Evolutionary conservation across 2,329 filamentous ascomycete genomes (phyloP), one percentile per base, ranked within the genome.

Genomic region (Neophaeococcomyces aloes): DNA sequence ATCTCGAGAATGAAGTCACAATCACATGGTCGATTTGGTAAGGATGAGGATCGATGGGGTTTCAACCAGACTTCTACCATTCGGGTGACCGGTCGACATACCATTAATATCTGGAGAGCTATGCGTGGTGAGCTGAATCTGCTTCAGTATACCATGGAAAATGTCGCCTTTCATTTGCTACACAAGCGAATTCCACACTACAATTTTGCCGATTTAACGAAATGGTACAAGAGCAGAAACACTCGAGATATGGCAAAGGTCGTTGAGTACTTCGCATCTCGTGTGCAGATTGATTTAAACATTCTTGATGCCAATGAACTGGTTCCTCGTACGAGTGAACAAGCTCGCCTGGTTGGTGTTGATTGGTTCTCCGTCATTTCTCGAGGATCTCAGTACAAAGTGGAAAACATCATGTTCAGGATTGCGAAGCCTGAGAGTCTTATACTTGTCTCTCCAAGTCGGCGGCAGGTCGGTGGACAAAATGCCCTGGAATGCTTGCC

Each of bases 351-450:
- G 8, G 72, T 98, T 2, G 91, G 91, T 0, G 83, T 96, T 1
- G 91, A 98, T 63, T 98, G 98, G 66, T 94, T 89, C 61, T 94
- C 88, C 0, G 91, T 98, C 43, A 91, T 95, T 57, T 89, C 85
- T 4, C 77, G 91, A 43, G 91, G 91, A 13, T 96, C 88, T 0
- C 91, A 98, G 59, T 96, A 93, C 74, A 98, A 98, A 61, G 91
- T 98, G 31, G 91, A 98, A 64, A 95, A 89, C 1, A 80, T 95
- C 55, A 96, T 98, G 91, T 95, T 96, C 57, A 79, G 91, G 33
- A 95, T 98, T 54, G 89, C 91, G 33, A 98, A 98, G 60, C 88
- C 91, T 0, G 91, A 98, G 61, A 94, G 91, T 55, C 93, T 91
- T 56, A 70, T 96, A 6, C 72, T 98, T 1, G 76, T 94, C 1